Conservation (phyloP, 73 alveolate species). For the Paramecium sonneborni region DNA sequence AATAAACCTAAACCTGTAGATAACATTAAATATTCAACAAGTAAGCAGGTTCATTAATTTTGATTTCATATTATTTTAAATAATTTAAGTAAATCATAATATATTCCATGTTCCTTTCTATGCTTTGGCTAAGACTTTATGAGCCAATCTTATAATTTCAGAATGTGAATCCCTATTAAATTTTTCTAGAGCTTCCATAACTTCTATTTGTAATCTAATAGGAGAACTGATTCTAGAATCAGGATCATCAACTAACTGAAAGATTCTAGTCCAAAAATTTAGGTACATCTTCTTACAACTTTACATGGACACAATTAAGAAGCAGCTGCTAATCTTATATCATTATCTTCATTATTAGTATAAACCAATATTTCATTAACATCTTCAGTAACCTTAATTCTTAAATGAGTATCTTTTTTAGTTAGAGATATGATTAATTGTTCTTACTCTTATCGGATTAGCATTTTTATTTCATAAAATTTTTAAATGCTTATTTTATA, state of each 20-base stretch:
- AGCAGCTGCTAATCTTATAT: slow-evolving; percentile 65
- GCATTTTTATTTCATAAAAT: not conserved
- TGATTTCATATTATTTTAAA: not conserved
- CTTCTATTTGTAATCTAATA: slow-evolving; percentile 75
- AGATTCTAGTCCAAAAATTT: slow-evolving; percentile 86
- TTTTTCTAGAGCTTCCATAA: slow-evolving; percentile 10
- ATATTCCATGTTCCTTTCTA: not conserved
- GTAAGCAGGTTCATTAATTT: not conserved
- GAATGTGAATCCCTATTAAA: not conserved
- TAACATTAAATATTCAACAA: not conserved
- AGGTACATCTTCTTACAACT: slow-evolving; percentile 72
- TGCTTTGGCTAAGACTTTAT: slow-evolving; percentile 80
- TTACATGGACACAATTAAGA: slow-evolving; percentile 84
- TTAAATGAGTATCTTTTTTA: slow-evolving; percentile 45
- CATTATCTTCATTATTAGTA: slow-evolving; percentile 60
- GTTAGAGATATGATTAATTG: not conserved
- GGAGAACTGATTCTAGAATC: slow-evolving; percentile 86
- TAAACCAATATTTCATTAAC: slow-evolving; percentile 55
- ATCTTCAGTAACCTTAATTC: slow-evolving; percentile 54
- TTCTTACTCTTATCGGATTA: not conserved
- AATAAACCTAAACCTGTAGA: not conserved
- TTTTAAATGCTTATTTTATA: not conserved
- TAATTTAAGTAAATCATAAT: not conserved
- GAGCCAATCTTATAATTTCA: slow-evolving; percentile 63
- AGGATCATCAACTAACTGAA: slow-evolving; percentile 80